Evolutionary conservation across 331 rosid genomes (phyloP).

Genomic region (Telfairia occidentalis): DNA sequence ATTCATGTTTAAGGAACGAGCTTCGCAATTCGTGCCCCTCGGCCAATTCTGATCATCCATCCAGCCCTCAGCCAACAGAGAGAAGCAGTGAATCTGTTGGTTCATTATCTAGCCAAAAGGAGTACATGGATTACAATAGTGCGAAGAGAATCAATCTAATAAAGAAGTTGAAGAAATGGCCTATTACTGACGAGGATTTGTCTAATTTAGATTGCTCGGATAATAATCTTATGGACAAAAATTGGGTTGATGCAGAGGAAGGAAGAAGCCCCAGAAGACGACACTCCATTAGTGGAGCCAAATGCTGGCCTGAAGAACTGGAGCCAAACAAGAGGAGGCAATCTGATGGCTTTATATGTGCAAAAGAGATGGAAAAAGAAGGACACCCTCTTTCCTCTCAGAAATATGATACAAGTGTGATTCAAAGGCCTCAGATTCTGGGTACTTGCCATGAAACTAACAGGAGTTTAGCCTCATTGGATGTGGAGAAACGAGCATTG

Average conservation of each 20-base stretch:
- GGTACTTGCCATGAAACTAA: constrained; percentile 40
- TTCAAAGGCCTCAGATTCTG: constrained; percentile 24
- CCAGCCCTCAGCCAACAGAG: constrained; percentile 44
- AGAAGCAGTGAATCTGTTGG: constrained; percentile 37
- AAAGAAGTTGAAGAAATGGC: constrained; percentile 80
- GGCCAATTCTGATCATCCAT: constrained; percentile 35
- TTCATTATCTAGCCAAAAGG: constrained; percentile 41
- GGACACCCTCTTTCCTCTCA: constrained; percentile 34
- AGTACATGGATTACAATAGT: constrained; percentile 28
- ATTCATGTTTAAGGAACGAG: constrained; percentile 79
- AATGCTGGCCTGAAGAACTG: constrained; percentile 52
- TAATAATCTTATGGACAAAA: constrained; percentile 30
- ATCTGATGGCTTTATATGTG: constrained; percentile 56
- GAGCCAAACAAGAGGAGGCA: constrained; percentile 61
- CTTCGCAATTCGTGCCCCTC: constrained; percentile 58
- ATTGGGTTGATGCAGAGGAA: constrained; percentile 49
- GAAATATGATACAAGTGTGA: constrained; percentile 43
- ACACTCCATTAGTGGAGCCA: constrained; percentile 86
- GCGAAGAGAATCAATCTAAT: constrained; percentile 46
- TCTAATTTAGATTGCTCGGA: constrained; percentile 52
- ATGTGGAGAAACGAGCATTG: constrained; percentile 78
- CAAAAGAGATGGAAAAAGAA: constrained; percentile 52
- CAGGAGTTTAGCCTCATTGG: constrained; percentile 43
- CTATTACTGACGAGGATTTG: constrained; percentile 41
- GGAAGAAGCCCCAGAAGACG: constrained; percentile 69